Conservation (phyloP, 495 filamentous ascomycete genomes). For the Talaromyces stipitatus region DNA sequence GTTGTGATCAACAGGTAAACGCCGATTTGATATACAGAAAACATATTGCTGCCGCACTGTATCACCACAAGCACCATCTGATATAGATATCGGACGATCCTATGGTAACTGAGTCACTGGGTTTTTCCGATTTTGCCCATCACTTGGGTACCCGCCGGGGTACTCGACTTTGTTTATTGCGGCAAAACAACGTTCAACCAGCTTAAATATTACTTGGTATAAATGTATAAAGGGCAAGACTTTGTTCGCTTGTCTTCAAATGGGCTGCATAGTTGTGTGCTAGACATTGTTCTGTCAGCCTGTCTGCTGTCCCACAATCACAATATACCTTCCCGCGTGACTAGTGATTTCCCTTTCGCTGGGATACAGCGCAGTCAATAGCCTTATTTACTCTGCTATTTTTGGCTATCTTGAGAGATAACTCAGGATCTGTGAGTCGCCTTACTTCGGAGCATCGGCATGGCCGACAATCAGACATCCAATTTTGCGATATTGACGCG, state of each 20-base stretch:
- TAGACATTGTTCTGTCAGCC: too few relatives aligned
- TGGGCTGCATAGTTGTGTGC: neutral
- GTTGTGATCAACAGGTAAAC: too few relatives aligned
- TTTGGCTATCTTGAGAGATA: neutral
- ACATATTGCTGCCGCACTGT: too few relatives aligned
- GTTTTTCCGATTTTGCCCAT: too few relatives aligned
- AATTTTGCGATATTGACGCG: neutral
- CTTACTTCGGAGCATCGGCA: neutral
- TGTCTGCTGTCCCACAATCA: neutral
- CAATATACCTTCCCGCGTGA: neutral
- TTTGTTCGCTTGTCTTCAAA: neutral
- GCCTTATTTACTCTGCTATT: neutral
- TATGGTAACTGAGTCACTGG: too few relatives aligned
- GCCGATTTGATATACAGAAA: too few relatives aligned
- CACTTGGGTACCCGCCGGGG: too few relatives aligned
- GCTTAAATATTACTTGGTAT: too few relatives aligned
- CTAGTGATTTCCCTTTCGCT: neutral
- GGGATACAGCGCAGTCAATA: neutral
- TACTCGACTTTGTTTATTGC: too few relatives aligned
- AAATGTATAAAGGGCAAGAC: neutral
- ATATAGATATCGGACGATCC: too few relatives aligned
- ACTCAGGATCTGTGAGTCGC: neutral
- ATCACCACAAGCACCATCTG: too few relatives aligned
- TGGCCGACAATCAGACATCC: neutral
- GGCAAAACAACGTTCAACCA: too few relatives aligned